These are phyloP conservation scores for Emergomyces pasteurianus DNA, from an alignment of 2,329 filamentous ascomycete genomes.

Conservation along the genomic window DNA sequence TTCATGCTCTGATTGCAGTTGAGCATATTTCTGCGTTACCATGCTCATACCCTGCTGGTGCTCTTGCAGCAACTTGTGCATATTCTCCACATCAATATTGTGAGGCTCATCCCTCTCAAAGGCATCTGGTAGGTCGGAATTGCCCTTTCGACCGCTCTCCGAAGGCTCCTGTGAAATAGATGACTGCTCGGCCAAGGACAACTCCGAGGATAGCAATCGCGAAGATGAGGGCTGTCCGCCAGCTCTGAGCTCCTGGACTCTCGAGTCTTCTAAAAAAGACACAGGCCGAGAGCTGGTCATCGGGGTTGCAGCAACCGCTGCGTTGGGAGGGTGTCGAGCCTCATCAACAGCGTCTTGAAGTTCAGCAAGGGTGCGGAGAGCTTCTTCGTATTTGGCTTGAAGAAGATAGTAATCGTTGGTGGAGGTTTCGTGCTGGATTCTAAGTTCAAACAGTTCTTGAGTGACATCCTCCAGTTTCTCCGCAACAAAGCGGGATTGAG, in stretches of 20 bases:
- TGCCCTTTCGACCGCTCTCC: conserved; percentile 39
- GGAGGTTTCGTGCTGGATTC: conserved; percentile 78
- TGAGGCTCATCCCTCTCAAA: conserved; percentile 31
- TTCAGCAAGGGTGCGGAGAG: conserved; percentile 67
- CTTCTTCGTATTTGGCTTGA: conserved; percentile 81
- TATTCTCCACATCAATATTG: conserved; percentile 54
- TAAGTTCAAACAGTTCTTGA: conserved; percentile 81
- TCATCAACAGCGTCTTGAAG: conserved; percentile 69
- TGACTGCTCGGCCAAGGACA: conserved; percentile 76
- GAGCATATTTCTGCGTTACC: conserved; percentile 66
- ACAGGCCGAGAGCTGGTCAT: conserved; percentile 43
- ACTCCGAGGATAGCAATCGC: conserved; percentile 85
- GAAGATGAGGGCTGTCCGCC: conserved; percentile 60
- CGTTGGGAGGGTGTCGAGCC: conserved; percentile 43
- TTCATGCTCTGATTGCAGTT: conserved; percentile 70
- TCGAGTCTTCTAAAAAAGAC: conserved; percentile 74
- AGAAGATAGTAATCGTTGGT: conserved; percentile 70
- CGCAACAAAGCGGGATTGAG: conserved; percentile 72
- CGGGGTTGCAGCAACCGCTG: conserved; percentile 26
- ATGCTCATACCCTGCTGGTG: conserved; percentile 64
- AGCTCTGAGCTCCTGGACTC: conserved; percentile 59
- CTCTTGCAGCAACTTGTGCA: conserved; percentile 59
- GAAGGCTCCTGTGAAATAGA: conserved; percentile 52
- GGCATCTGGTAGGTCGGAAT: conserved; percentile 14
- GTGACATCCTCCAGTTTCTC: conserved; percentile 88